Evolutionary conservation across 768 basidiomycete species (phyloP).

Genomic region (Termitomyces sp.): DNA sequence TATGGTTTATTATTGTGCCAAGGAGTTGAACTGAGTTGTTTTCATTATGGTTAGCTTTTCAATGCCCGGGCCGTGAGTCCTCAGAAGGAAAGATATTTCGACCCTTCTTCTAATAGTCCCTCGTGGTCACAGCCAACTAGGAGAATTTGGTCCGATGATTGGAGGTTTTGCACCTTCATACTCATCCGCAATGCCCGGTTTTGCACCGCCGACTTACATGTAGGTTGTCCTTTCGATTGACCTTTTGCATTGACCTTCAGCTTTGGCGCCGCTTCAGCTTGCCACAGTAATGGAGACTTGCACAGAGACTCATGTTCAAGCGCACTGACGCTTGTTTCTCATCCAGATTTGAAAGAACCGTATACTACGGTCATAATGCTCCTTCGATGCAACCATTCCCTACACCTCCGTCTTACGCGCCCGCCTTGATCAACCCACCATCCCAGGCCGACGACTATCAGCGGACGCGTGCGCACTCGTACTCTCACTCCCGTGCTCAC

Average conservation of each 20-base stretch:
- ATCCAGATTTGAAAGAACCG: slow-evolving; percentile 14
- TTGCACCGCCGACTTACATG: slow-evolving; percentile 15
- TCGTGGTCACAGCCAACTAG: slow-evolving; percentile 3
- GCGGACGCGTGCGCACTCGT: slow-evolving; percentile 10
- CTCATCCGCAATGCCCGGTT: slow-evolving; percentile 4
- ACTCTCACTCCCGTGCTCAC: slow-evolving; percentile 12
- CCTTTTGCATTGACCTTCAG: neutral
- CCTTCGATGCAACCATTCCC: slow-evolving; percentile 10
- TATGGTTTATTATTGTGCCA: slow-evolving; percentile 3
- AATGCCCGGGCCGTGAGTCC: slow-evolving; percentile 20
- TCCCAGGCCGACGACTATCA: slow-evolving; percentile 3
- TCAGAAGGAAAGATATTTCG: neutral
- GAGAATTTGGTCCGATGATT: slow-evolving; percentile 2
- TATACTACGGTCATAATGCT: slow-evolving; percentile 11
- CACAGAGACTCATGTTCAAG: neutral
- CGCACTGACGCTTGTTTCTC: neutral
- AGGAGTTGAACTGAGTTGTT: neutral
- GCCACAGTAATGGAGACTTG: slow-evolving; percentile 14
- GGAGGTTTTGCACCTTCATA: slow-evolving; percentile 12
- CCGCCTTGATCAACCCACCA: slow-evolving; percentile 3
- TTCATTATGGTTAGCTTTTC: slow-evolving; percentile 19
- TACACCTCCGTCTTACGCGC: slow-evolving; percentile 8
- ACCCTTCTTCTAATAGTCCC: neutral
- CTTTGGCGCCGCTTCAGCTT: neutral
- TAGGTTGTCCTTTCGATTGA: neutral